Evolutionary conservation across 2,329 filamentous ascomycete species (phyloP), one percentile per base, ranked within the genome.

Genomic region (Eutypa lata): DNA sequence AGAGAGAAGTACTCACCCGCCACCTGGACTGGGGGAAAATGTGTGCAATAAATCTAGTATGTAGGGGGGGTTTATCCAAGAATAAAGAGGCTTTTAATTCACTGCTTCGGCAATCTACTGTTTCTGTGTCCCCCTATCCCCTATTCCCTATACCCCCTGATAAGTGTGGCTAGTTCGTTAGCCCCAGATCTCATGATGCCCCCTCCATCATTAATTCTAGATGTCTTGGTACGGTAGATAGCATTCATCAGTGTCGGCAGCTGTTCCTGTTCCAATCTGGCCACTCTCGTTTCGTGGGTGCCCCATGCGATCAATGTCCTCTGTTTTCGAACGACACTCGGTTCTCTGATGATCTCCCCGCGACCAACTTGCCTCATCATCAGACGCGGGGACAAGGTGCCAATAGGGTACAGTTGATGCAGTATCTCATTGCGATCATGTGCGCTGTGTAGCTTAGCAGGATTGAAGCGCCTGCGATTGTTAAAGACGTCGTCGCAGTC

Each of bases 321-420:
- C 18, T 49, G 47, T 22, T 42, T 49, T 24, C 47, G 49, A 26
- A 51, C 19, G 10, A 51, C 22, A 3, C 6, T 51, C n/a, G 49
- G 43, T 11, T 51, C 42, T 16, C 18, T 18, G 22, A 51, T 35
- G 7, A 47, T 37, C 19, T 46, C 33, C 40, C 43, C 43, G 10
- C 49, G 33, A 6, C 43, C 42, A 10, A 51, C 49, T 14, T 47
- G 40, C 46, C 40, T 22, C 42, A 51, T 51, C 28, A 51, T 47
- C n/a, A 51, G 28, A 16, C 49, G 43, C n/a, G 49, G 49, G 14
- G 19, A 37, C 18, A 37, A 26, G 7, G 46, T 28, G 37, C 49
- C 47, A 16, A 51, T 45, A 18, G 43, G 43, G n/a, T 51, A 37
- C 28, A 51, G 13, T 21, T 24, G 19, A n/a, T 24, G 42, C 28